Evolutionary conservation across 2,329 filamentous ascomycete species (phyloP).

Genomic region (Verticillium klebahnii): DNA sequence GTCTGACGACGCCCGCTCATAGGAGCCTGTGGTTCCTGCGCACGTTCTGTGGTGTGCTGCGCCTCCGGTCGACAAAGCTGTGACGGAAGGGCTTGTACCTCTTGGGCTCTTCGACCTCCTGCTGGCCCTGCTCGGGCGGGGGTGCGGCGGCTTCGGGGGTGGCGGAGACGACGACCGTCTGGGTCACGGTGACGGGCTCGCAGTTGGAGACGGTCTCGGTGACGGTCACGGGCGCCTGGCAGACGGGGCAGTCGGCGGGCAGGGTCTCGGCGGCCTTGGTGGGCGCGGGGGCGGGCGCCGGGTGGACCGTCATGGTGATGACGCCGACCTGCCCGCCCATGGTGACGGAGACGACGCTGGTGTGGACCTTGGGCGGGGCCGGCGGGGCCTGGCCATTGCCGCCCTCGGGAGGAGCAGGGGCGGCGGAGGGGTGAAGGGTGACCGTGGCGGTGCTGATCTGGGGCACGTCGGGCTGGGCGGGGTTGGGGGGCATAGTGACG

Average conservation of each 20-base stretch:
- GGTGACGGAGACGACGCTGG: constrained; percentile 12
- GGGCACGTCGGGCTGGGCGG: constrained; percentile 4
- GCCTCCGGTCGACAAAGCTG: neutral
- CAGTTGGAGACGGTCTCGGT: constrained; percentile 12
- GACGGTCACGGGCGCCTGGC: constrained; percentile 10
- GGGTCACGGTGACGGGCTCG: constrained; percentile 2
- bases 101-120: neutral
- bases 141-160: neutral
- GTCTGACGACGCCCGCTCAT: neutral
- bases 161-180: constrained; percentile 1
- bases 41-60: neutral
- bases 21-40: neutral
- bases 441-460: constrained; percentile 8
- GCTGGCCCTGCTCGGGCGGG: neutral
- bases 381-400: neutral
- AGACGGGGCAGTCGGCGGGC: neutral
- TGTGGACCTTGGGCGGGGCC: neutral
- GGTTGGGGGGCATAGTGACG: constrained; percentile 7
- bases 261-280: neutral
- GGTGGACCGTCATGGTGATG: constrained; percentile 10
- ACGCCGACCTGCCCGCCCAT: constrained; percentile 9
- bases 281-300: constrained; percentile 3
- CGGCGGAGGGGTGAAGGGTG: constrained; percentile 8
- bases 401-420: neutral
- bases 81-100: neutral